Evolutionary conservation across 345 rosid genomes (phyloP).

Genomic region (Citrus sp.): DNA sequence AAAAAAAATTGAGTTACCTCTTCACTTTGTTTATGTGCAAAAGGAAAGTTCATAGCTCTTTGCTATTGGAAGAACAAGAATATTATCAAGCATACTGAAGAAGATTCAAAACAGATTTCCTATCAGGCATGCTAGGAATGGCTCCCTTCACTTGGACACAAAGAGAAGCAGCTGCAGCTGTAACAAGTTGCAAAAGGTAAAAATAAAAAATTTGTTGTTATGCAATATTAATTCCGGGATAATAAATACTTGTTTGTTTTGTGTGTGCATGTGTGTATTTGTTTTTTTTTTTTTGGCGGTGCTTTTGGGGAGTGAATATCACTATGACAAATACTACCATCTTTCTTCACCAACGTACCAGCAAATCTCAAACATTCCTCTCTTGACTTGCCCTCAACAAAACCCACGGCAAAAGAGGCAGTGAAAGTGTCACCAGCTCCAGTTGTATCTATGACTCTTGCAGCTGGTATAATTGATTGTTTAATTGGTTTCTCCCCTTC

Average conservation of each 20-base stretch:
- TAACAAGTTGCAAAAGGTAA: background rate
- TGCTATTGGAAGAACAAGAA: background rate
- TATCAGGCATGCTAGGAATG: conserved; percentile 88
- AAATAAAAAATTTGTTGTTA: background rate
- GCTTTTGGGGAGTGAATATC: no score
- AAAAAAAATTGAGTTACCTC: background rate
- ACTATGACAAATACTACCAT: no score
- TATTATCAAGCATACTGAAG: conserved; percentile 42
- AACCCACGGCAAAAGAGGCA: conserved; percentile 92
- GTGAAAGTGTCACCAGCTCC: conserved; percentile 99
- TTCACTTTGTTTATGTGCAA: background rate
- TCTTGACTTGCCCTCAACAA: conserved; percentile 76
- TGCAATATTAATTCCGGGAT: background rate
- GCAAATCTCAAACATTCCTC: conserved; percentile 85
- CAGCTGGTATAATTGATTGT: conserved; percentile 71
- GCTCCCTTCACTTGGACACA: conserved; percentile 97
- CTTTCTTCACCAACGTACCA: conserved; percentile 40
- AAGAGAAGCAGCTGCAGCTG: conserved; percentile 98
- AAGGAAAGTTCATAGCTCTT: background rate
- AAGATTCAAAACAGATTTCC: conserved; percentile 59
- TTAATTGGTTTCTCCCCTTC: conserved; percentile 66
- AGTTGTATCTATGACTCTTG: conserved; percentile 79
- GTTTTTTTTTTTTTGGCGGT: no score
- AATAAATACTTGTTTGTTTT: background rate
- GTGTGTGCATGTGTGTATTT: background rate